phyloP scores from a whole-genome alignment of 352 stramenopile species.

The Pythium periplocum region DNA sequence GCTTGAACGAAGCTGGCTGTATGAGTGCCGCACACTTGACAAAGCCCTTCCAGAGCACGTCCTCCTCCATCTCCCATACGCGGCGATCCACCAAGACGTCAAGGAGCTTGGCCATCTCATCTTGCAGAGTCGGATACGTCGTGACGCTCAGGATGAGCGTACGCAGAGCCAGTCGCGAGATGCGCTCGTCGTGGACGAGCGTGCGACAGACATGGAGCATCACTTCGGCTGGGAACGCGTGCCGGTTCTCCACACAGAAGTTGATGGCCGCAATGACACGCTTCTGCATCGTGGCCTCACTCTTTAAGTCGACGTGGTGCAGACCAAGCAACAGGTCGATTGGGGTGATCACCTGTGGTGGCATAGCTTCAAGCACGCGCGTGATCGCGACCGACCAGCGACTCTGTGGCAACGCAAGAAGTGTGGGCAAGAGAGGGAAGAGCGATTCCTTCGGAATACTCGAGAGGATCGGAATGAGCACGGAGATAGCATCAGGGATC shows the following conservation, averaged over 20 bases:
- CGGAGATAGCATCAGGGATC: conserved; percentile 53
- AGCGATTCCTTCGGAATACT: conserved; percentile 48
- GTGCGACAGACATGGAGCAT: conserved; percentile 63
- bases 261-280: conserved; percentile 74
- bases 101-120: conserved; percentile 55
- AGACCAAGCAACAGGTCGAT: conserved; percentile 71
- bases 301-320: conserved; percentile 72
- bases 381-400: conserved; percentile 66
- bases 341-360: conserved; percentile 52
- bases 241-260: conserved; percentile 72
- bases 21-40: conserved; percentile 73
- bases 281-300: conserved; percentile 66
- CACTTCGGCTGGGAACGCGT: conserved; percentile 73
- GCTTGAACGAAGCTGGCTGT: conserved; percentile 61
- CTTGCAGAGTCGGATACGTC: conserved; percentile 56
- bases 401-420: conserved; percentile 47
- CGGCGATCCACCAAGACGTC: conserved; percentile 41
- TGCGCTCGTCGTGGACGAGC: conserved; percentile 48
- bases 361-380: conserved; percentile 65
- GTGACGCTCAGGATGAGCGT: conserved; percentile 79
- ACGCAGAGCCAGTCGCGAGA: conserved; percentile 65
- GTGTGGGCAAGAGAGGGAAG: conserved; percentile 51
- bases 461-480: conserved; percentile 64
- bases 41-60: conserved; percentile 74
- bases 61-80: conserved; percentile 68